Evolutionary conservation across 257 asterid genomes (phyloP), one percentile per base, ranked within the genome.

Genomic region (Solanum phureja): DNA sequence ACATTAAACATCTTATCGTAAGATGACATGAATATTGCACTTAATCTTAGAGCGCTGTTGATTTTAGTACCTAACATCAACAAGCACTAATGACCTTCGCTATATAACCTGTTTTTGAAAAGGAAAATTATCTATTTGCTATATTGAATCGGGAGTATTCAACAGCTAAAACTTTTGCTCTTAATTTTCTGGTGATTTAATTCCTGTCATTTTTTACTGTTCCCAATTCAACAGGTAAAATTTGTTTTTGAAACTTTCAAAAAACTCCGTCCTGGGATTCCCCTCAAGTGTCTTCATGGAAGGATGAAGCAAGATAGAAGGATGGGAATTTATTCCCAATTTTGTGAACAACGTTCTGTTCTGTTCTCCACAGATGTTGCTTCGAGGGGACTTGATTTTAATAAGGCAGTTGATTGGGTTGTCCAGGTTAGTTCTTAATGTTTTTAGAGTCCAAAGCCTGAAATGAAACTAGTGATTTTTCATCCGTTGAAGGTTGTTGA

Each of bases 311-410:
- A 94, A 90, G 99, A 94, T 68, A 95, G 87, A 88, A 93, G 99
- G 64, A 90, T 91, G 94, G 98, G 92, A n/a, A 95, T 94, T 82
- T 96, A 94, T 87, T 92, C 94, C 37, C 95, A 94, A 84, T 97
- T 97, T 87, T 93, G 98, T 86, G 98, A 97, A 85, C 96, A 95
- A 86, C 90, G 90, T 6, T 96, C 98, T 40, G 90, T 96, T 88
- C 89, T 97, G 58, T 97, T 97, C 84, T 92, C 92, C 86, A 97
- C 99, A 13, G 99, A 97, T 91, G 98, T 97, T 88, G 97, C 98
- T 84, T 90, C 99, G 42, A 92, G 99, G 89, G 99, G 99, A 83
- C 99, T 97, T 89, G 99, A 97, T 92, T 97, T 97, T 90, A 94
- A 93, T 82, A 93, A 95, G 92, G 93, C 91, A 7, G 98, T 97